Evolutionary conservation across 176 grass and related monocot species (phyloP).

Genomic region (sorghum (Sorghum bicolor)): Sorghum_bicolor_NCBIv3 NC_012876.2:18107501-18108000

Average conservation of each 20-base stretch:
- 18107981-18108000: neutral
- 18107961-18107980: neutral
- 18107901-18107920: neutral
- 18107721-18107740: slow-evolving; percentile 40
- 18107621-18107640: neutral
- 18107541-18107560: slow-evolving; percentile 2
- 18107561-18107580: slow-evolving; percentile 2
- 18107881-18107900: neutral
- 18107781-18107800: slow-evolving; percentile 19
- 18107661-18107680: slow-evolving; percentile 9
- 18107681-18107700: slow-evolving; percentile 18
- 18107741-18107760: slow-evolving; percentile 27
- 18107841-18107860: neutral
- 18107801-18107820: slow-evolving; percentile 49
- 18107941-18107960: neutral
- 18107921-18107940: neutral
- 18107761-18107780: neutral
- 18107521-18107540: slow-evolving; percentile 15
- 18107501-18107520: slow-evolving; percentile 28
- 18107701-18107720: slow-evolving; percentile 59
- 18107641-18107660: neutral
- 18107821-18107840: slow-evolving; percentile 63
- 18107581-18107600: slow-evolving; percentile 38
- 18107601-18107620: slow-evolving; percentile 1
- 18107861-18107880: neutral